A percentile compares a stretch with the other conserved stretches of the same genome.
Conservation (phyloP, 805 yeast genomes). For the Candida germanica region DNA sequence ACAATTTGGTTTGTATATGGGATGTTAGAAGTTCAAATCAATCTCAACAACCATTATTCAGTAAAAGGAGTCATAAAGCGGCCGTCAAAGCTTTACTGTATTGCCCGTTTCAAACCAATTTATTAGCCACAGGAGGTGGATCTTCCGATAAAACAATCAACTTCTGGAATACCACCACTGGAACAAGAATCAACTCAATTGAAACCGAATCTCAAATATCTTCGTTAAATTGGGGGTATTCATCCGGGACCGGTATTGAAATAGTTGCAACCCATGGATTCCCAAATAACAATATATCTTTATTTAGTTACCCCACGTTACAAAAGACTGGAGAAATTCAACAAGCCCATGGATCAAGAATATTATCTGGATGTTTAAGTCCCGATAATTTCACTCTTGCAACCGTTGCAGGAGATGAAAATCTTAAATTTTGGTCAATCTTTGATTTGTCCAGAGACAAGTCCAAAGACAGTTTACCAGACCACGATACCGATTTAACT, state of each 20-base stretch:
- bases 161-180: constrained; percentile 94
- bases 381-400: constrained; percentile 91
- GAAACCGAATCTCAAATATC: constrained; percentile 94
- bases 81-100: constrained; percentile 95
- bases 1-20: constrained; percentile 90
- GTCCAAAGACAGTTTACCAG: constrained; percentile 5
- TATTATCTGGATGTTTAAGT: constrained; percentile 75
- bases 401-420: constrained; percentile 95
- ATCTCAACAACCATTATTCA: constrained; percentile 54
- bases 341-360: constrained; percentile 87
- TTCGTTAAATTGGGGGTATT: constrained; percentile 88
- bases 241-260: constrained; percentile 70
- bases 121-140: constrained; percentile 97
- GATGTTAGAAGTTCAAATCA: constrained; percentile 55
- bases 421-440: constrained; percentile 89
- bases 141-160: constrained; percentile 84
- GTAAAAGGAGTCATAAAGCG: constrained; percentile 80
- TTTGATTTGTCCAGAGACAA: constrained; percentile 53
- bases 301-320: constrained; percentile 82
- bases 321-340: constrained; percentile 84
- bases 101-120: constrained; percentile 82
- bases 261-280: constrained; percentile 92
- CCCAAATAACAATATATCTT: constrained; percentile 78
- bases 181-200: constrained; percentile 78
- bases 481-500: constrained; percentile 14